phyloP scores from a whole-genome alignment of 306 rosid genomes.

The Argentina anserina region DNA sequence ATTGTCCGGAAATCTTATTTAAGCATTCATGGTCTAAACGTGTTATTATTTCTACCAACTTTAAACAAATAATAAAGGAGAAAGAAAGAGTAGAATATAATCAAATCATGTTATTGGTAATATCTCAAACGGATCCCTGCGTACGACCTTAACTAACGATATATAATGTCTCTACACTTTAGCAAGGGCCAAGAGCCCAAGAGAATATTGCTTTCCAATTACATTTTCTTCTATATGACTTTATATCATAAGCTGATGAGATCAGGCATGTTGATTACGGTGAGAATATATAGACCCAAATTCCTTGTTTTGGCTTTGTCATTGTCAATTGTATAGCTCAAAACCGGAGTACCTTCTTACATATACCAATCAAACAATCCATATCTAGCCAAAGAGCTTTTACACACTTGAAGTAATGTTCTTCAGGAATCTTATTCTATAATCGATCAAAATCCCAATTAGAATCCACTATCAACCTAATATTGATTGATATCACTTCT shows the following conservation, averaged over 20 bases:
- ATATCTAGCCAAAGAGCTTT: neutral
- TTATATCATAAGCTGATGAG: neutral
- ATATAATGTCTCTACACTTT: neutral
- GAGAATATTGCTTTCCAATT: neutral
- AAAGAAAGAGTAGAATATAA: neutral
- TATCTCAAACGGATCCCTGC: neutral
- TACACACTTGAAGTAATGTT: neutral
- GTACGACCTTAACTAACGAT: neutral
- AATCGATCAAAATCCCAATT: conserved; percentile 2
- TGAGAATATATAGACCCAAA: neutral
- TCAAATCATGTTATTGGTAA: neutral
- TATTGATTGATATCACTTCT: neutral
- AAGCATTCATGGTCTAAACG: neutral
- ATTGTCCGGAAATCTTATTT: neutral
- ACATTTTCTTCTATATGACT: neutral
- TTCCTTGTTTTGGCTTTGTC: conserved; percentile 2
- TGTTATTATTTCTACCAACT: neutral
- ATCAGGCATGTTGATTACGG: neutral
- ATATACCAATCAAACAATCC: neutral
- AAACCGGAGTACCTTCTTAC: neutral
- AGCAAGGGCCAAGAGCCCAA: neutral
- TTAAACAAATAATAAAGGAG: neutral
- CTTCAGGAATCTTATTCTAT: conserved; percentile 7
- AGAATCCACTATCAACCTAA: neutral
- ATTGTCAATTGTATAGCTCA: neutral